Percentiles rank a stretch among this genome's conserved stretches.
phyloP scores from a whole-genome alignment of 352 stramenopile species.

The Globisporangium emineosum region DNA sequence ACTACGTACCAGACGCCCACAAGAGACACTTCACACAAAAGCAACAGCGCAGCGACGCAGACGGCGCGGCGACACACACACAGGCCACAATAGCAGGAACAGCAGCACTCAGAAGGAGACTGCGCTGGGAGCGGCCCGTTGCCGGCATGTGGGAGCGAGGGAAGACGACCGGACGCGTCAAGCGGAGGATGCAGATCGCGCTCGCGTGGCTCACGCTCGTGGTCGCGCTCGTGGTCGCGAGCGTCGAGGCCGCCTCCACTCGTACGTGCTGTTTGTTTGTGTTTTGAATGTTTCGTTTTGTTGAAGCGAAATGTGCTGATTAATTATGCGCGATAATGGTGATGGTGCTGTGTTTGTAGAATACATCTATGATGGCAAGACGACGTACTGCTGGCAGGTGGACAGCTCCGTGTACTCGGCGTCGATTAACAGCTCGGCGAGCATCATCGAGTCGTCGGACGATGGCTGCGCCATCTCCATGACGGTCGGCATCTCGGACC shows the following conservation, averaged over 20 bases:
- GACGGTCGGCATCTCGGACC: conserved; percentile 37
- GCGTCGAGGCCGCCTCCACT: conserved; percentile 8
- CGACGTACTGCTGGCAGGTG: conserved; percentile 64
- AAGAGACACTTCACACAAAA: neutral
- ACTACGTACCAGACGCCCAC: neutral
- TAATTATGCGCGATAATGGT: too few relatives aligned
- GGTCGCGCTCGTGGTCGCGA: conserved; percentile 14
- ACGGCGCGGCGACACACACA: neutral
- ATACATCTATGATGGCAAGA: conserved; percentile 34
- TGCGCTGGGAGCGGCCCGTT: conserved; percentile 6
- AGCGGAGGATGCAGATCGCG: conserved; percentile 8
- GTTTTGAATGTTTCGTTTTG: neutral
- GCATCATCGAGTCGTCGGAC: conserved; percentile 32
- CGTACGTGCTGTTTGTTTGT: conserved; percentile 1
- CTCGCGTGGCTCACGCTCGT: conserved; percentile 16
- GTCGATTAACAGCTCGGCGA: conserved; percentile 34
- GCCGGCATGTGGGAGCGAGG: conserved; percentile 14
- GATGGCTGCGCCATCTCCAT: conserved; percentile 53
- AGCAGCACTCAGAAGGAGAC: neutral
- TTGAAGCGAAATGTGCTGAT: neutral
- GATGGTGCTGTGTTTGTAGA: conserved; percentile 2
- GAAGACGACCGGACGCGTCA: neutral
- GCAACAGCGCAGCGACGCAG: neutral
- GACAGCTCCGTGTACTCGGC: conserved; percentile 53
- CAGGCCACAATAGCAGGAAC: neutral